Percentiles rank a stretch among this genome's conserved stretches.
Evolutionary conservation across 495 filamentous ascomycete species (phyloP).

Genomic region (Paragyromitra xinjiangensis): DNA sequence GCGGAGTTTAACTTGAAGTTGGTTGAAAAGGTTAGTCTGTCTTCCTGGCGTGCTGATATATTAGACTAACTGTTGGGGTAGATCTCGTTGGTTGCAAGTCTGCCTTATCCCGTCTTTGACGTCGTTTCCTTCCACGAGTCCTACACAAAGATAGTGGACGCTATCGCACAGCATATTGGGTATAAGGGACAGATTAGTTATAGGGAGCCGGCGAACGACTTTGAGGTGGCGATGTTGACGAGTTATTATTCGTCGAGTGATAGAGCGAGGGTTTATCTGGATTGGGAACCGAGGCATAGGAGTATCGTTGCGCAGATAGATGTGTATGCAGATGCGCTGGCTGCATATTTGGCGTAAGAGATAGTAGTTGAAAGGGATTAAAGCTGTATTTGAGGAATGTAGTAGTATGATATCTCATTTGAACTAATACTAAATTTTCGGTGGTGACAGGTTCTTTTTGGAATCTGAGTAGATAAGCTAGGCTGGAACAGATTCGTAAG

Average conservation of each 20-base stretch:
- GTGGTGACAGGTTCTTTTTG: neutral
- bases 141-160: conserved; percentile 1
- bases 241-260: conserved; percentile 12
- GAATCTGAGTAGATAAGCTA: neutral
- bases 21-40: conserved; percentile 6
- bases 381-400: neutral
- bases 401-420: neutral
- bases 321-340: conserved; percentile 14
- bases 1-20: conserved; percentile 15
- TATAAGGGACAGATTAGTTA: conserved; percentile 11
- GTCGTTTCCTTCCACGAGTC: conserved; percentile 13
- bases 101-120: conserved; percentile 17
- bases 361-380: neutral
- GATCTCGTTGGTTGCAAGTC: neutral
- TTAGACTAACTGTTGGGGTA: neutral
- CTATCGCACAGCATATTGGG: conserved; percentile 7
- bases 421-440: neutral
- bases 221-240: conserved; percentile 9
- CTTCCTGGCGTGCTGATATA: neutral
- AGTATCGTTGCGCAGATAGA: conserved; percentile 21
- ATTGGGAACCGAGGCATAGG: conserved; percentile 25
- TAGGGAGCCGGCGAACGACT: conserved; percentile 1
- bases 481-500: neutral
- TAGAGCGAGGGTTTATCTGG: conserved; percentile 20
- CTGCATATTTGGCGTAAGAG: neutral